Base-by-base conservation (phyloP, 768 basidiomycete species). In the Lactifluus subvellereus region DNA sequence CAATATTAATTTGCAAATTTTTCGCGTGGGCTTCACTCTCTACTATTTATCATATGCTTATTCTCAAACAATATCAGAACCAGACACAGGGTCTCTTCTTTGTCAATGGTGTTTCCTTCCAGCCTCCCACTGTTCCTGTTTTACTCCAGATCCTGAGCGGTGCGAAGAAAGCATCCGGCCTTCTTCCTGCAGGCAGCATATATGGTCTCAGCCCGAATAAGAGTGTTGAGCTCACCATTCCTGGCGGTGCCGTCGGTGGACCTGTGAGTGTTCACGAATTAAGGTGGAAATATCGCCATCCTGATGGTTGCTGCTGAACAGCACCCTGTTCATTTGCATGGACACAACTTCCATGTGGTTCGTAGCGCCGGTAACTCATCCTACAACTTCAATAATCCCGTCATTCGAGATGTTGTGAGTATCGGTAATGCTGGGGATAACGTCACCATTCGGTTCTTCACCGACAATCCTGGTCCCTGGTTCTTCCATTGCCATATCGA, bases 401-500 rank as follows among this genome's bases (percentile, higher is more conserved):
- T 61, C 27, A 18, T 48, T 38, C 66, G 66, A 14, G 69, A 69
- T 33, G 59, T 62, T 6, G 68, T 69, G 14, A 57, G 30, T 33
- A 67, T 69, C 22, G 63, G 66, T 3, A 20, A 32, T 10, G 18
- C 51, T 0, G 45, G 27, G 7, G 62, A 65, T 18, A 54, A 65
- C 16, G 66, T 66, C 11, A 64, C 66, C 11, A 67, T 74, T 51
- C 67, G 74, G 10, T 72, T 73, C 48, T 33, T 62, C 0, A 69
- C 71, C 1, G 72, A 72, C 58, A 71, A 71, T 18, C 67, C 72
- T 20, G 72, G 72, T 16, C 64, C 66, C 18, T 69, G 66, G 69
- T 66, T 68, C 55, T 58, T 72, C 38, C 72, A 73, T 53, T 73
- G 72, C 49, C 72, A 73, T 50, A 71, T 73, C 43, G 67, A 65